These are phyloP conservation scores for Papiliotrema terrestris DNA, from an alignment of 1,284 basidiomycete genomes.

Conservation along the genomic window DNA sequence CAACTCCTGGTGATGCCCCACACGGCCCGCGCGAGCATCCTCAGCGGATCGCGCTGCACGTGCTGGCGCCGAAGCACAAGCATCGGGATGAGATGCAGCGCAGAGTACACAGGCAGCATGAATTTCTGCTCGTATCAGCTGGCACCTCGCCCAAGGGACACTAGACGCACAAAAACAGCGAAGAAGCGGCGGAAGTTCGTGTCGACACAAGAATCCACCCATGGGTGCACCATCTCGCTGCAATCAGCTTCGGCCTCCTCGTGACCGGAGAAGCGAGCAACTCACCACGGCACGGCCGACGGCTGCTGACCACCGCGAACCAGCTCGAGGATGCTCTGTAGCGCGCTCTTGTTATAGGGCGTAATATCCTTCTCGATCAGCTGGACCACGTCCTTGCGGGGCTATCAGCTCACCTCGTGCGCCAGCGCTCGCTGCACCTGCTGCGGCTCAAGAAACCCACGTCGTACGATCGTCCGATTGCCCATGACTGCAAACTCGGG, in stretches of 20 bases:
- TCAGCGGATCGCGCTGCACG: constrained; percentile 56
- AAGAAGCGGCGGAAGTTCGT: constrained; percentile 73
- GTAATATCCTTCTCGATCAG: constrained; percentile 33
- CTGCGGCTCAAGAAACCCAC: constrained; percentile 57
- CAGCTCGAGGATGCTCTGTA: constrained; percentile 32
- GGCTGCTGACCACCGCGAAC: constrained; percentile 23
- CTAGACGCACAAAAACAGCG: constrained; percentile 59
- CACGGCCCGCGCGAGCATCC: constrained; percentile 62
- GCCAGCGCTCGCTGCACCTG: constrained; percentile 59
- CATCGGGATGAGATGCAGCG: constrained; percentile 83
- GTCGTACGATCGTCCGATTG: constrained; percentile 61
- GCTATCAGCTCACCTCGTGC: constrained; percentile 51
- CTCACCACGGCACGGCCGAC: constrained; percentile 58
- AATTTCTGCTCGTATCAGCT: constrained; percentile 49
- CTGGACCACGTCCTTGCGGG: neutral
- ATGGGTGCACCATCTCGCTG: constrained; percentile 72
- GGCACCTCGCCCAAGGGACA: neutral
- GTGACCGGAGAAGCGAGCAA: neutral
- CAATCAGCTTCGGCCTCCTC: neutral
- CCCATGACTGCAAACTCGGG: constrained; percentile 60
- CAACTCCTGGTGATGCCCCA: constrained; percentile 79
- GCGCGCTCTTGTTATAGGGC: constrained; percentile 19
- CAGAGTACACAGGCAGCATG: constrained; percentile 77
- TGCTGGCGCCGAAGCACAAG: constrained; percentile 64
- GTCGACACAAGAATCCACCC: constrained; percentile 63